Evolutionary conservation across 345 rosid genomes (phyloP).

Genomic region (Leavenworthia alabamica): DNA sequence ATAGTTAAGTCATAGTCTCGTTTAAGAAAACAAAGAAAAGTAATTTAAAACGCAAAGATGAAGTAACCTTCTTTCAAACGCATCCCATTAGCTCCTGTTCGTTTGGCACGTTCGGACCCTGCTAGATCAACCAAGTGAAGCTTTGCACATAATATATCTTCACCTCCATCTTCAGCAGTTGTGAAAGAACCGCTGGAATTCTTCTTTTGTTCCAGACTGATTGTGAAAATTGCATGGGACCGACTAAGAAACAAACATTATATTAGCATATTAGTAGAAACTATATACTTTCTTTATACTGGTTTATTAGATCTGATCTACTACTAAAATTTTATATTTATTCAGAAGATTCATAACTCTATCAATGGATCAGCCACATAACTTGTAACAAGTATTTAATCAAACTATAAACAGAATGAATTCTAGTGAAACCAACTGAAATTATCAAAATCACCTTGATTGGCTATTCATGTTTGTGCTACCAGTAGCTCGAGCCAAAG

Average conservation of each 20-base stretch:
- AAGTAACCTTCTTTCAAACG: slow-evolving; percentile 88
- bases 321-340: not conserved
- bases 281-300: not conserved
- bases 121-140: slow-evolving; percentile 94
- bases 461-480: slow-evolving; percentile 98
- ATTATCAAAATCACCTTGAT: slow-evolving; percentile 51
- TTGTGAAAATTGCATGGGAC: slow-evolving; percentile 95
- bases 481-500: slow-evolving; percentile 82
- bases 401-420: no score
- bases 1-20: not conserved
- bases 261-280: not conserved
- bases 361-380: not conserved
- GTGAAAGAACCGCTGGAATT: slow-evolving; percentile 31
- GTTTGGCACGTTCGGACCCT: slow-evolving; percentile 93
- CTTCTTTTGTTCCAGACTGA: slow-evolving; percentile 90
- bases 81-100: slow-evolving; percentile 95
- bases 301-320: not conserved
- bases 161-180: slow-evolving; percentile 46
- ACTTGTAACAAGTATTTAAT: not conserved
- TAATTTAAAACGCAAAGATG: not conserved
- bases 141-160: slow-evolving; percentile 81
- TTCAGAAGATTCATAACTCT: not conserved
- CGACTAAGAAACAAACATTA: slow-evolving; percentile 43
- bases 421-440: not conserved
- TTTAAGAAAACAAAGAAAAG: slow-evolving; percentile 12